Conservation (phyloP, 2,329 filamentous ascomycete species). For the Fusarium avenaceum region DNA sequence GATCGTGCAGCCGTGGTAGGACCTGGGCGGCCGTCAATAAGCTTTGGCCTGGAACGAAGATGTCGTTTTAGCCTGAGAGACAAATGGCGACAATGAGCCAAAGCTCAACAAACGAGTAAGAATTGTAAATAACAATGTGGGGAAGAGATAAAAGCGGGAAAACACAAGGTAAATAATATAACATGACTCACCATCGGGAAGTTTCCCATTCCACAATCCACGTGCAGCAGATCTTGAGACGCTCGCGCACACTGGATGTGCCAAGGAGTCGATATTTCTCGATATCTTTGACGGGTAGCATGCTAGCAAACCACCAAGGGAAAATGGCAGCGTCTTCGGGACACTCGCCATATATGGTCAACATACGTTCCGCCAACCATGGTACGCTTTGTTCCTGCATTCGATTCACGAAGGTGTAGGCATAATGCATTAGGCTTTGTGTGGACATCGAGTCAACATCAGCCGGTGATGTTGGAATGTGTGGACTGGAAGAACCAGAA, state of each 20-base stretch:
- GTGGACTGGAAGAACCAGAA: slow-evolving; percentile 16
- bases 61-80: slow-evolving; percentile 42
- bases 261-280: slow-evolving; percentile 84
- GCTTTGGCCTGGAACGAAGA: slow-evolving; percentile 46
- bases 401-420: slow-evolving; percentile 74
- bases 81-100: slow-evolving; percentile 22
- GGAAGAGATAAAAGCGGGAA: neutral
- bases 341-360: slow-evolving; percentile 81
- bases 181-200: slow-evolving; percentile 75
- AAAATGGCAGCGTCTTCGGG: slow-evolving; percentile 82
- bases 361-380: slow-evolving; percentile 80
- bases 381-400: slow-evolving; percentile 77
- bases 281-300: slow-evolving; percentile 80
- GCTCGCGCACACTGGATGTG: slow-evolving; percentile 81
- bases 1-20: slow-evolving; percentile 51
- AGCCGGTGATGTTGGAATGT: slow-evolving; percentile 13
- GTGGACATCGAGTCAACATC: slow-evolving; percentile 70
- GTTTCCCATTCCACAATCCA: slow-evolving; percentile 83
- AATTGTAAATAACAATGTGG: neutral
- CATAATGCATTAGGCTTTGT: slow-evolving; percentile 74
- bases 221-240: slow-evolving; percentile 83
- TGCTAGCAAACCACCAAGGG: slow-evolving; percentile 91
- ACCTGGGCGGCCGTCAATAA: slow-evolving; percentile 50
- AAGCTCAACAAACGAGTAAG: neutral
- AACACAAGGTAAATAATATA: neutral